Evolutionary conservation across 257 asterid genomes (phyloP).

Genomic region (Echites panduratus): DNA sequence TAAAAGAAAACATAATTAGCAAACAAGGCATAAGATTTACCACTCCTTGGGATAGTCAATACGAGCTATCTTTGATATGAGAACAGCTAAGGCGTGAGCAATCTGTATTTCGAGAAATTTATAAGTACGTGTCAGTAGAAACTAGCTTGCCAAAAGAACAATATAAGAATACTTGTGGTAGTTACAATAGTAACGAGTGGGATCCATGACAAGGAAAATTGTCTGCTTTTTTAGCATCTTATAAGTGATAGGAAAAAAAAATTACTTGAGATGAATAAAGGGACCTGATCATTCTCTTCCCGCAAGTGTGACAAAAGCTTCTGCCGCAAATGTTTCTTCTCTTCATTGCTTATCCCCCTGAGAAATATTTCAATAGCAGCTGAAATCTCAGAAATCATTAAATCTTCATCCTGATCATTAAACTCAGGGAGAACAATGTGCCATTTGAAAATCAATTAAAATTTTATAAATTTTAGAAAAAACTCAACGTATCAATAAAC

Average conservation of each 20-base stretch:
- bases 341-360: constrained; percentile 87
- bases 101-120: constrained; percentile 42
- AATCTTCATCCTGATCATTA: not conserved
- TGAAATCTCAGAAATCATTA: not conserved
- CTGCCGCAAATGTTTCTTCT: constrained; percentile 76
- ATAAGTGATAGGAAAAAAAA: not conserved
- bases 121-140: not conserved
- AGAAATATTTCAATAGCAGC: constrained; percentile 23
- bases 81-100: constrained; percentile 81
- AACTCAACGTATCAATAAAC: not conserved
- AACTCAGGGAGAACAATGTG: not conserved
- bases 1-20: not conserved
- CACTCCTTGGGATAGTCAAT: constrained; percentile 96
- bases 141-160: not conserved
- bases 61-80: constrained; percentile 92
- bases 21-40: constrained; percentile 36
- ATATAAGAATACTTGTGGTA: not conserved
- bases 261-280: constrained; percentile 10
- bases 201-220: not conserved
- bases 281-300: constrained; percentile 91
- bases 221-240: not conserved
- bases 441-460: too few relatives aligned
- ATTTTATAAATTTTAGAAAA: not conserved
- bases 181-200: not conserved
- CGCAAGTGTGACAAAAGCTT: constrained; percentile 75